Evolutionary conservation across 140 eudicot species (phyloP), one percentile per base, ranked within the genome.

Genomic region (Cichorium intybus): DNA sequence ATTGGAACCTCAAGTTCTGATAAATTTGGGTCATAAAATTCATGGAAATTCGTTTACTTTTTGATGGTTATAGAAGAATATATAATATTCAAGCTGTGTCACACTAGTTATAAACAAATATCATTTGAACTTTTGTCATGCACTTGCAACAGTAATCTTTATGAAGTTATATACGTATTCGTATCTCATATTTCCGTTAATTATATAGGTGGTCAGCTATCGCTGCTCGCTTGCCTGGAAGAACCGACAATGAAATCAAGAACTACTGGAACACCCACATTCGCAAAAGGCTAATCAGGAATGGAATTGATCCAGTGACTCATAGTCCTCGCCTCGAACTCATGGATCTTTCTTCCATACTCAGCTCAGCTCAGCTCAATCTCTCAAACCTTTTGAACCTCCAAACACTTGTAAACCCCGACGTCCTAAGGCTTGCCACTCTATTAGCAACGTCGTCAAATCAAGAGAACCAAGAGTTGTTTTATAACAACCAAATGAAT

Each of bases 231-330:
- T 66, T 77, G 39, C 82, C 82, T 24, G 82, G 82, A 71, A 77
- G 82, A 65, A 77, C 82, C 0, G 82, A 88, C 8, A 88, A 88
- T 22, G 96, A 88, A 68, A 88, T 88, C 61, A 88, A 88, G 81
- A 88, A 88, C 67, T 88, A 88, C 68, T 88, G 96, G 96, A 88
- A 88, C 76, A 88, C 95, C 3, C 88, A 89, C 63, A 85, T 89
- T 51, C 64, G 90, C 3, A 89, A 89, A 69, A 65, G 95, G 66
- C 95, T 89, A 15, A 69, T 85, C 33, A 68, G 77, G 8, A 85
- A 66, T 56, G 97, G 97, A 24, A 83, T 89, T 12, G 97, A 89
- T 65, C 95, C 97, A 1, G 95, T 89, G 29, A 89, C 97, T 31
- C 97, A 89, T 51, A 79, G 80, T 60, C 95, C 95, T 28, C 97